phyloP scores from a whole-genome alignment of 306 rosid species.

The Dalbergia oliveri region DNA sequence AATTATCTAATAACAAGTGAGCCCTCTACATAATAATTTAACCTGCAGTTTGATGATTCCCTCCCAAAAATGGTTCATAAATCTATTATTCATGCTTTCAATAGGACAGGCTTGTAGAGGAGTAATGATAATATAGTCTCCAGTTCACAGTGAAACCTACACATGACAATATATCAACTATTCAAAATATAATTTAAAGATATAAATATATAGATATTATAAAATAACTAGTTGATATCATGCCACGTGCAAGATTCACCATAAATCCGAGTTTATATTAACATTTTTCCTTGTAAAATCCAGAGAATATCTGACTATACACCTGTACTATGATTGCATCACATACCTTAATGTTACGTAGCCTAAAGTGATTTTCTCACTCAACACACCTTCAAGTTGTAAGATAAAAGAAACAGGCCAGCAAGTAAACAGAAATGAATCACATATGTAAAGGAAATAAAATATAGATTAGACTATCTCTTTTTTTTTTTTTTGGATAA shows the following conservation, averaged over 20 bases:
- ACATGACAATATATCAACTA: too few relatives aligned
- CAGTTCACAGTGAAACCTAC: too few relatives aligned
- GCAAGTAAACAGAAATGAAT: constrained; percentile 24
- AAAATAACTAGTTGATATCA: too few relatives aligned
- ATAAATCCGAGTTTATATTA: too few relatives aligned
- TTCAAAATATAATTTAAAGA: too few relatives aligned
- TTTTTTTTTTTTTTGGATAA: too few relatives aligned
- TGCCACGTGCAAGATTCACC: too few relatives aligned
- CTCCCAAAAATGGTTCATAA: not conserved
- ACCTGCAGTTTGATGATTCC: not conserved
- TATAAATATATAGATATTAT: too few relatives aligned
- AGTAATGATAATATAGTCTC: too few relatives aligned
- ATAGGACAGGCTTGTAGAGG: not conserved
- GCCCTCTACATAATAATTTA: not conserved
- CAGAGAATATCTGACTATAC: not conserved
- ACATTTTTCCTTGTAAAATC: not conserved
- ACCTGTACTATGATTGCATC: not conserved
- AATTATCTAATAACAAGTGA: constrained; percentile 16
- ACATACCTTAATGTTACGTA: not conserved
- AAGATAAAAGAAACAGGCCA: not conserved
- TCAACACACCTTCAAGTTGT: not conserved
- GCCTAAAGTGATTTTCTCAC: not conserved
- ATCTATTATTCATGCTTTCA: not conserved
- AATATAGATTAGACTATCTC: too few relatives aligned
- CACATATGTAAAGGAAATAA: constrained; percentile 12